phyloP scores from a whole-genome alignment of 169 alveolate genomes.

The Plasmodium inui region DNA sequence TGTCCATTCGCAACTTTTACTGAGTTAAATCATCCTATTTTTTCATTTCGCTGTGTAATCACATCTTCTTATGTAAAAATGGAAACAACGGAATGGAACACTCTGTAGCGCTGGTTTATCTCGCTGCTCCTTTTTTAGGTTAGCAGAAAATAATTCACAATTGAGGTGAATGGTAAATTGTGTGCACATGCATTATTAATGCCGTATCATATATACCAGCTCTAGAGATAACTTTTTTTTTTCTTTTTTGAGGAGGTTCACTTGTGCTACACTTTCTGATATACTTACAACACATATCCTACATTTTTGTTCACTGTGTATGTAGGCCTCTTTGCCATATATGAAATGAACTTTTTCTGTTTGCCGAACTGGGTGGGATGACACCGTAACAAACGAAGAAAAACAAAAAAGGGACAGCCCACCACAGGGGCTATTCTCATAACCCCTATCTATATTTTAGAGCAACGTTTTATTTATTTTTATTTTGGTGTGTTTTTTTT shows the following conservation, averaged over 20 bases:
- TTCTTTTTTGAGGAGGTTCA: background rate
- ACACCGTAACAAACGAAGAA: background rate
- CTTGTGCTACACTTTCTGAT: background rate
- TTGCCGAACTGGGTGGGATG: background rate
- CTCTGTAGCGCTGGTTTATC: background rate
- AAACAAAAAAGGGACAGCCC: background rate
- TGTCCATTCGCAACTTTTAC: background rate
- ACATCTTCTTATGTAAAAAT: background rate
- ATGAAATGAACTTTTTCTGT: background rate
- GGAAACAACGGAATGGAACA: background rate
- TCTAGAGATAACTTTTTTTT: background rate
- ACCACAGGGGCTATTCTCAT: background rate
- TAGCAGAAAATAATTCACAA: background rate
- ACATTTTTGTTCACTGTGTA: background rate
- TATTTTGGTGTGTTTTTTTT: background rate
- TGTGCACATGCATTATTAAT: background rate
- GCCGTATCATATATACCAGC: background rate
- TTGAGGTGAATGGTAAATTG: background rate
- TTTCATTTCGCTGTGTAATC: background rate
- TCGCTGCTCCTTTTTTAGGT: background rate
- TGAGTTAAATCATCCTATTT: background rate
- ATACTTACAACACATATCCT: background rate
- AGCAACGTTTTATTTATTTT: background rate
- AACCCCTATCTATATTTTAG: background rate
- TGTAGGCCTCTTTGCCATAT: background rate